Evolutionary conservation across 495 filamentous ascomycete species (phyloP), one percentile per base, ranked within the genome.

Genomic region (Aspergillus leporis): DNA sequence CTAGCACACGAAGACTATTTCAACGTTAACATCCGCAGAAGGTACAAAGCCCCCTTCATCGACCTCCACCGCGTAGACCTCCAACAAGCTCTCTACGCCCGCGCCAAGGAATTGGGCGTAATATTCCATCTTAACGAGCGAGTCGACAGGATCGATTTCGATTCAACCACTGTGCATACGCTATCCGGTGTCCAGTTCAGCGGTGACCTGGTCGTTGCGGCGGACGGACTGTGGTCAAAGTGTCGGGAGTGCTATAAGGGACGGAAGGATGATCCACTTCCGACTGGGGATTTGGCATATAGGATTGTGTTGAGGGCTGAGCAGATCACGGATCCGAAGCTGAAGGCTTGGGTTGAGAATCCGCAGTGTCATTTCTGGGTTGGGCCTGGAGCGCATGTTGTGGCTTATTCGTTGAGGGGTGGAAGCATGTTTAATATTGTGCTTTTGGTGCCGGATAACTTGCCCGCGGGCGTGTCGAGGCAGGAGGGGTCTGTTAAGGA

Each of bases 291-390:
- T 66, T 70, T 91, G 28, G 88, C 87, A 3, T 90, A 89, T 61
- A 72, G 88, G n/a, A 74, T 91, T 31, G 72, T 91, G n/a, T 64
- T 91, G 31, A 74, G 69, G 3, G 73, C 78, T 6, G 74, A 77
- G 18, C 58, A 73, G 47, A 66, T 72, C 13, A 62, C 73, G 8
- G 78, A 85, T 53, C 67, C 69, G 12, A 70, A 78, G 72, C 83
- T 74, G 66, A 76, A 22, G 72, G 81, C 55, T 43, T 87, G 64
- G 63, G 73, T 66, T 59, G 72, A 55, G 78, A 83, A 83, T 16
- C 81, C 86, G 1, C 76, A 79, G 23, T 85, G 89, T 18, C 78
- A 89, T 60, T 87, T 89, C 65, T 92, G 90, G 90, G 66, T 89
- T 51, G 88, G 89, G 0, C 86, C 87, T 0, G 75, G 78, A 14